Conservation (phyloP, 352 stramenopile genomes). For the Globisporangium middletonii region DNA sequence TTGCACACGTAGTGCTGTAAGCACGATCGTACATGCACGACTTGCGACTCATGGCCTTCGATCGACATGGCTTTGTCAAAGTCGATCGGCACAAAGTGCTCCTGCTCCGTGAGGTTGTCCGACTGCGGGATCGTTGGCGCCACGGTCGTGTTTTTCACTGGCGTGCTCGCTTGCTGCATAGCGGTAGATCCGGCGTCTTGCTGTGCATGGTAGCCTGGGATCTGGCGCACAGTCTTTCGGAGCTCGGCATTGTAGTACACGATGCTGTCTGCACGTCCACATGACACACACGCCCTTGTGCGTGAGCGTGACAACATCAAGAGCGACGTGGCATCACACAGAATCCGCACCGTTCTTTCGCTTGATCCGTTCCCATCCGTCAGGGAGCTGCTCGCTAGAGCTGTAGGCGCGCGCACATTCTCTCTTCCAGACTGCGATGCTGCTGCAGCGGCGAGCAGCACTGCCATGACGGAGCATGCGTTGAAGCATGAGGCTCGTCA, state of each 20-base stretch:
- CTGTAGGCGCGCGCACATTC: background rate
- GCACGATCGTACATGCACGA: conserved; percentile 50
- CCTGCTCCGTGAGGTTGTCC: conserved; percentile 33
- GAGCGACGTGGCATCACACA: background rate
- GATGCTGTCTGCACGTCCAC: conserved; percentile 30
- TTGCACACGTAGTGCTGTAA: background rate
- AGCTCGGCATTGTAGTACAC: conserved; percentile 63
- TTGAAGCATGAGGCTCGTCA: background rate
- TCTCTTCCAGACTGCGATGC: background rate
- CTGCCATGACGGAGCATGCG: background rate
- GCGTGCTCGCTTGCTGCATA: background rate
- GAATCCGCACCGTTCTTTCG: conserved; percentile 41
- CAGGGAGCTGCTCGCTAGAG: conserved; percentile 18
- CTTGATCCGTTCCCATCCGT: conserved; percentile 55
- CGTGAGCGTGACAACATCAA: background rate
- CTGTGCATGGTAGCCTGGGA: conserved; percentile 28
- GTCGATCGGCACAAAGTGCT: conserved; percentile 74
- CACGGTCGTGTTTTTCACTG: conserved; percentile 5
- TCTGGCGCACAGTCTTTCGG: conserved; percentile 50
- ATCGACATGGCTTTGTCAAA: conserved; percentile 75
- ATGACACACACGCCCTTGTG: background rate
- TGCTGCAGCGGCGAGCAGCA: background rate
- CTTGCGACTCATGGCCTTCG: conserved; percentile 82
- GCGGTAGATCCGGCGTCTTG: background rate
- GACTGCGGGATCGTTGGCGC: conserved; percentile 15